These are phyloP conservation scores for Trametes punicea DNA, from an alignment of 768 basidiomycete species.

Conservation along the genomic window DNA sequence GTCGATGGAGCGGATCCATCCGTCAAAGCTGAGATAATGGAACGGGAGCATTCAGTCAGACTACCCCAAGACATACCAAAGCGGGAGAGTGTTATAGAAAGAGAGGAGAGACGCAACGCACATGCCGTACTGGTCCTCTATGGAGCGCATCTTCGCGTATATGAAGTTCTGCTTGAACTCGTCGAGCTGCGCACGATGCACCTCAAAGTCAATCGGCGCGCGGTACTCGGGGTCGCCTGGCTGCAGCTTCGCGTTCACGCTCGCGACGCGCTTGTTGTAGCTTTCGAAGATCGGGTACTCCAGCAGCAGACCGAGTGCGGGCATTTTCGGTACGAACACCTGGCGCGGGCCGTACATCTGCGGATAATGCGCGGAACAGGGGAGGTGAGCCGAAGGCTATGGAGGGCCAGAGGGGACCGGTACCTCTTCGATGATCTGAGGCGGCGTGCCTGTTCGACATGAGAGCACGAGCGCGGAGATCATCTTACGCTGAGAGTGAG, in stretches of 20 bases:
- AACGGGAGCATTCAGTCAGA: not conserved
- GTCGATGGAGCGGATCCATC: constrained; percentile 79
- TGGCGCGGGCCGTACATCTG: constrained; percentile 75
- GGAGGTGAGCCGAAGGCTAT: not conserved
- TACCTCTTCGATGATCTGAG: constrained; percentile 73
- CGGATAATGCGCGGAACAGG: not conserved
- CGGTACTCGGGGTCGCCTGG: constrained; percentile 60
- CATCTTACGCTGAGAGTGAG: constrained; percentile 83
- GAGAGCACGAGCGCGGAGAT: constrained; percentile 80
- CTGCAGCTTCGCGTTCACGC: constrained; percentile 49
- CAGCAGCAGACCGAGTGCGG: constrained; percentile 87
- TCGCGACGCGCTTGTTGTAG: constrained; percentile 61
- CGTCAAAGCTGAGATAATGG: constrained; percentile 70
- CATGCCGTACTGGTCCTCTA: constrained; percentile 78
- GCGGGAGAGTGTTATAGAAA: not conserved
- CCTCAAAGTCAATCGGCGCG: constrained; percentile 68
- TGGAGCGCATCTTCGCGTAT: constrained; percentile 80
- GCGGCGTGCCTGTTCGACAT: constrained; percentile 72
- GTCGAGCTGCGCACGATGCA: constrained; percentile 63
- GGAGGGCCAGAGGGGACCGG: not conserved
- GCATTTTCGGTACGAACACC: constrained; percentile 93
- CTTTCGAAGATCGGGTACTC: constrained; percentile 82
- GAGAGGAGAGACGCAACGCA: constrained; percentile 39
- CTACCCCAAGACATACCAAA: too few species aligned
- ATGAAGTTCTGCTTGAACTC: constrained; percentile 84